Evolutionary conservation across 148 eudicot species (phyloP), one percentile per base, ranked within the genome.

Genomic region (Beta vulgaris): DNA sequence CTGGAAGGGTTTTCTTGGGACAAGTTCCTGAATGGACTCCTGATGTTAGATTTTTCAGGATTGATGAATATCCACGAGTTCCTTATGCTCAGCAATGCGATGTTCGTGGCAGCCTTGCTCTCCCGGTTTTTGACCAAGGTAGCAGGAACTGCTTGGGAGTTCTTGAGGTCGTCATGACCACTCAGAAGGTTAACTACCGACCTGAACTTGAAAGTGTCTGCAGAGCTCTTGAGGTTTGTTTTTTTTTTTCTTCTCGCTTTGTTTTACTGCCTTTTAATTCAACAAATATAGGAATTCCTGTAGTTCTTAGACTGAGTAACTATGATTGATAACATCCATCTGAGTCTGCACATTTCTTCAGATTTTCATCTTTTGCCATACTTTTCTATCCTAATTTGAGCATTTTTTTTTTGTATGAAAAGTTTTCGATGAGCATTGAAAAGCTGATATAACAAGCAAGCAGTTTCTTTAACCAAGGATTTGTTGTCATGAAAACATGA

Each of bases 1-100:
- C 97, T 54, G 96, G 92, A 9, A 55, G 97, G 58, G 98, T 93
- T 28, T 93, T 88, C 69, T 80, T 78, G 75, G 89, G 84, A 25
- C 89, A 88, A 77, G 98, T 91, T 40, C 96, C 98, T 6, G 98
- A 93, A 78, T 93, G 98, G 98, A 91, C 91, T 23, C 98, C 98
- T 37, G 98, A 93, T 88, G 98, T 93, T 75, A 81, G 90, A 7
- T 89, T 89, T 57, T 93, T 91, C 54, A 79, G 86, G 74, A 82
- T 76, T 21, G 93, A 93, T 40, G 98, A 93, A 84, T 93, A 88
- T 61, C 91, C 89, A 12, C 78, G 98, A 77, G 96, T 93, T 78
- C 74, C 81, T 61, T 87, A 93, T 79, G 97, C 98, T 21, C 82
- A 88, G 59, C 81, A 87, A 72, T 89, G 80, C 76, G 92, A 88